Evolutionary conservation across 805 yeast species (phyloP).

Genomic region (Kodamaea fukazawae): DNA sequence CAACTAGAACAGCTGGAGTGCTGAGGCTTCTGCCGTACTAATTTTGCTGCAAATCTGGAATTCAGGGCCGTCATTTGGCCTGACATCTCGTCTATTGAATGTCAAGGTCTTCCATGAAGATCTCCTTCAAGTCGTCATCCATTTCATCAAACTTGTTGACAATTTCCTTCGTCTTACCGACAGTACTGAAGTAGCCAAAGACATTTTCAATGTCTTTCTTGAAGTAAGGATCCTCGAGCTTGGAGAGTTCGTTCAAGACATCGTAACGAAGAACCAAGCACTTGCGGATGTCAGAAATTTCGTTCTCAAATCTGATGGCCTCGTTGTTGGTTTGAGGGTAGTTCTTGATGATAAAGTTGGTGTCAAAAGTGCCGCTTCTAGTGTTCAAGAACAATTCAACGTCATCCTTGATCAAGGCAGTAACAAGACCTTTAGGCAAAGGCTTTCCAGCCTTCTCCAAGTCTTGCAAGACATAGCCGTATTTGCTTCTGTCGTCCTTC

Average conservation of each 20-base stretch:
- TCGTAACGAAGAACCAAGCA: constrained; percentile 37
- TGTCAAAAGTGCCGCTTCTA: constrained; percentile 37
- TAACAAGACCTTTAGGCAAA: constrained; percentile 46
- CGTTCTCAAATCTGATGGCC: constrained; percentile 71
- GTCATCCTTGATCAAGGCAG: constrained; percentile 47
- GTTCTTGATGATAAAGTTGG: constrained; percentile 50
- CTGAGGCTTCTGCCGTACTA: not conserved
- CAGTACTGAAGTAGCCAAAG: constrained; percentile 64
- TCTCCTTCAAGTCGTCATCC: constrained; percentile 20
- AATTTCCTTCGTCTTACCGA: constrained; percentile 42
- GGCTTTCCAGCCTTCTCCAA: constrained; percentile 25
- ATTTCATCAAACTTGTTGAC: constrained; percentile 18
- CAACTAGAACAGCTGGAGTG: not conserved
- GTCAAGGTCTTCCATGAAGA: constrained; percentile 11
- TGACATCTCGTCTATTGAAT: constrained; percentile 15
- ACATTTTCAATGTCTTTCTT: constrained; percentile 43
- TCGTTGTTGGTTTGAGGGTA: constrained; percentile 64
- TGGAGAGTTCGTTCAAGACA: constrained; percentile 18
- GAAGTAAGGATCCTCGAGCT: constrained; percentile 17
- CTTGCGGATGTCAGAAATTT: constrained; percentile 49
- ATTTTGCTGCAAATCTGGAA: not conserved
- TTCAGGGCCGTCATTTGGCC: too few species aligned
- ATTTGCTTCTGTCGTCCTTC: constrained; percentile 42
- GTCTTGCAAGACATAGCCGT: constrained; percentile 52
- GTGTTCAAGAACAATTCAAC: constrained; percentile 35